phyloP scores from a whole-genome alignment of 2,329 filamentous ascomycete species.

The Cladorrhinum sp. region DNA sequence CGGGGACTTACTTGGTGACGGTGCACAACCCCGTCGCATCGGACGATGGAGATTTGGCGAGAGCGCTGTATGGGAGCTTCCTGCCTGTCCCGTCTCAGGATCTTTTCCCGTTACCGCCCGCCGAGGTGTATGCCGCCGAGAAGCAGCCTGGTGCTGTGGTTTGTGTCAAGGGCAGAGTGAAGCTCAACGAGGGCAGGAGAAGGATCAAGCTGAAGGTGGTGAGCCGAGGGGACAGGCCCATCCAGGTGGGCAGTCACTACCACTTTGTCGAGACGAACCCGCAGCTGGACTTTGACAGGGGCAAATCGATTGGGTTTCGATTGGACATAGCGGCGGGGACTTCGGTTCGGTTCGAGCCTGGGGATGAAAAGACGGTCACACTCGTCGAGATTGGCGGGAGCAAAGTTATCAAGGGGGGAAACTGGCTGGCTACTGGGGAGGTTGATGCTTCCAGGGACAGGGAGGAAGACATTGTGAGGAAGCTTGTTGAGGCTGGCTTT shows the following conservation, averaged over 20 bases:
- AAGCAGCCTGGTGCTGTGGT: conserved; percentile 79
- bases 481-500: conserved; percentile 71
- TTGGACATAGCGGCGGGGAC: conserved; percentile 90
- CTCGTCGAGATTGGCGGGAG: conserved; percentile 84
- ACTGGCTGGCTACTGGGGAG: conserved; percentile 69
- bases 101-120: conserved; percentile 63
- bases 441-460: conserved; percentile 63
- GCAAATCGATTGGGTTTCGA: conserved; percentile 76
- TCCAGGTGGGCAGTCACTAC: conserved; percentile 93
- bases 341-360: conserved; percentile 89
- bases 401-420: conserved; percentile 79
- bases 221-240: conserved; percentile 83
- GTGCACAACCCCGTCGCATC: conserved; percentile 85
- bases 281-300: conserved; percentile 81
- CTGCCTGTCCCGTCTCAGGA: conserved; percentile 70
- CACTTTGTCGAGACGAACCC: conserved; percentile 96
- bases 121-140: conserved; percentile 62
- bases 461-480: conserved; percentile 62
- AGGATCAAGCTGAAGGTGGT: conserved; percentile 74
- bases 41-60: conserved; percentile 82
- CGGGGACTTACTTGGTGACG: conserved; percentile 89
- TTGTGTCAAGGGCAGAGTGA: conserved; percentile 62
- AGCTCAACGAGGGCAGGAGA: conserved; percentile 70
- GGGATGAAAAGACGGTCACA: conserved; percentile 84
- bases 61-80: conserved; percentile 88